A percentile compares a stretch with the other conserved stretches of the same genome.
These are phyloP conservation scores for Microbotryum lychnidis-dioicae DNA, from an alignment of 1,284 basidiomycete species.

Conservation along the genomic window DNA sequence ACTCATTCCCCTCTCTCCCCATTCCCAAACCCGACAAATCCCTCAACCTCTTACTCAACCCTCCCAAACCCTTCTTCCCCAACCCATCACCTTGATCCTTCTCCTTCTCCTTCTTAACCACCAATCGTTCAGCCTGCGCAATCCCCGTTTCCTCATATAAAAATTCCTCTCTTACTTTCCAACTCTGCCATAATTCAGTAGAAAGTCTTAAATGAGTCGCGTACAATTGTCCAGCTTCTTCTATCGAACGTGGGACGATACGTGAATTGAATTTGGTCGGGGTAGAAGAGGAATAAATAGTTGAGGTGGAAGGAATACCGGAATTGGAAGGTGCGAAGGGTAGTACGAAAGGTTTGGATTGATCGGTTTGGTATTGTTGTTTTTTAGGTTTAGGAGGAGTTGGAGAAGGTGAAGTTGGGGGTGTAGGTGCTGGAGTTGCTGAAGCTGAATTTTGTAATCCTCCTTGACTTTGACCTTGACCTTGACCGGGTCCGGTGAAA, in stretches of 20 bases:
- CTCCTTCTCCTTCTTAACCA: conserved; percentile 7
- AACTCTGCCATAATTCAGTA: conserved; percentile 84
- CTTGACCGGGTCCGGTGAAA: neutral
- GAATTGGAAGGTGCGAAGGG: conserved; percentile 61
- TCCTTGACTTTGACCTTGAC: no score
- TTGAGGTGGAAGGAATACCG: conserved; percentile 25
- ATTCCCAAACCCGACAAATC: conserved; percentile 8
- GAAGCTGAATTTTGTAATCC: conserved; percentile 13
- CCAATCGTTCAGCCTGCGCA: conserved; percentile 51
- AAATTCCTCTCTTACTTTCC: conserved; percentile 88
- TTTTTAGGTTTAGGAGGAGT: conserved; percentile 91
- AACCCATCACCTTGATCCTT: conserved; percentile 23
- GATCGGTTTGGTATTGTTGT: conserved; percentile 97
- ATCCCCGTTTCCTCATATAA: conserved; percentile 88
- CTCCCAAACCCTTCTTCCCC: conserved; percentile 15
- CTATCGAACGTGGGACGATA: conserved; percentile 84
- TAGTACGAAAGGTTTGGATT: conserved; percentile 85
- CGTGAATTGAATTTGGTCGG: conserved; percentile 40
- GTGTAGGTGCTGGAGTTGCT: conserved; percentile 32
- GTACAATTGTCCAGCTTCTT: conserved; percentile 89
- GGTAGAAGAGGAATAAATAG: conserved; percentile 32
- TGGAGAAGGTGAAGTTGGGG: conserved; percentile 57
- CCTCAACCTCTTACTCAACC: conserved; percentile 18
- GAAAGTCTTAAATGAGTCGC: conserved; percentile 84
- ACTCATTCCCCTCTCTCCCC: neutral